Conservation (phyloP, 345 rosid species). For the Carallia pectinifolia region DNA sequence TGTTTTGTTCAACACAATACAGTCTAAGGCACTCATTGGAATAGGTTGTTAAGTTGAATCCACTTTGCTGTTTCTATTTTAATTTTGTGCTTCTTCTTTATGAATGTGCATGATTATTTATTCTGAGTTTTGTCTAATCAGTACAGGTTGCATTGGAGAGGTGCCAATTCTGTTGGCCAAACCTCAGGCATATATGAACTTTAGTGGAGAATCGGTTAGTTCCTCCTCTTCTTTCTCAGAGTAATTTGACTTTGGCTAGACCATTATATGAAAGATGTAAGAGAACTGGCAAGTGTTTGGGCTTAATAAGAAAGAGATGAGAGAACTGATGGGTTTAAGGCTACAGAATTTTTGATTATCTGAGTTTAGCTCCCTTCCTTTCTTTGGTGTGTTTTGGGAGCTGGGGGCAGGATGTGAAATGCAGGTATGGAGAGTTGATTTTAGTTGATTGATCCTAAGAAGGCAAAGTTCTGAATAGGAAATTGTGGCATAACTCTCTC, state of each 20-base stretch:
- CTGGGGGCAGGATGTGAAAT: background rate
- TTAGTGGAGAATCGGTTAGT: slow-evolving; percentile 89
- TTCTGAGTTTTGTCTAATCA: slow-evolving; percentile 38
- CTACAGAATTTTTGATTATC: background rate
- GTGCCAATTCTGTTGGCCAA: slow-evolving; percentile 83
- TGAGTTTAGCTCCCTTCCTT: background rate
- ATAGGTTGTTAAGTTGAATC: slow-evolving; percentile 54
- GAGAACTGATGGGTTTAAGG: background rate
- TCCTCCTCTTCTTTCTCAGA: slow-evolving; percentile 9
- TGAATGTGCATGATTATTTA: slow-evolving; percentile 28
- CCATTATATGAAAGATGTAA: background rate
- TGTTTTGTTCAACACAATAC: slow-evolving; percentile 71
- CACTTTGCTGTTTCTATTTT: slow-evolving; percentile 8
- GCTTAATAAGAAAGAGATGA: background rate
- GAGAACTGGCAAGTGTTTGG: too few species aligned
- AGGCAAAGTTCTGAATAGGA: too few species aligned
- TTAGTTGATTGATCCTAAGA: too few species aligned
- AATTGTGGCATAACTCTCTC: too few species aligned
- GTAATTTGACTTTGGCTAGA: background rate
- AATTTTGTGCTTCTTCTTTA: slow-evolving; percentile 1
- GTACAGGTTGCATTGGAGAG: slow-evolving; percentile 83
- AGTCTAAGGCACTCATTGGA: slow-evolving; percentile 83
- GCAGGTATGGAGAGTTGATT: background rate
- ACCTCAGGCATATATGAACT: slow-evolving; percentile 94
- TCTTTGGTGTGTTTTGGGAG: background rate